Evolutionary conservation across 176 grass and related monocot species (phyloP).

Genomic region (Tillandsia fasciculata): DNA sequence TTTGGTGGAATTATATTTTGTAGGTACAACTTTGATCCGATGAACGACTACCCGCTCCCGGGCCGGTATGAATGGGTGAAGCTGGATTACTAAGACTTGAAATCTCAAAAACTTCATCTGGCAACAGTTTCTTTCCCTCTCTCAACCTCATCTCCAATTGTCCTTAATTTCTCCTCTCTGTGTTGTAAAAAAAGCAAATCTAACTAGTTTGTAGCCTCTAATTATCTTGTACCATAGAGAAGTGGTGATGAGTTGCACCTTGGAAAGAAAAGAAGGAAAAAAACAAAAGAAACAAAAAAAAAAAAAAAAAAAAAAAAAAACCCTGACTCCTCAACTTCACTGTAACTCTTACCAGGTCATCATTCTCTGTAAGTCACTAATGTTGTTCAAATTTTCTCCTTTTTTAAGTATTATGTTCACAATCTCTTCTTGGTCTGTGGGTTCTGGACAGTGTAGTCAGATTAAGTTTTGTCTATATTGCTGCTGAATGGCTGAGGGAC

Average conservation of each 20-base stretch:
- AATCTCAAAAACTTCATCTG: neutral
- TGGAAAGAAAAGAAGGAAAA: too few relatives aligned
- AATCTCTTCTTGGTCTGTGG: too few relatives aligned
- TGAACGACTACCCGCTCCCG: conserved; percentile 35
- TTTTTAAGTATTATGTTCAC: too few relatives aligned
- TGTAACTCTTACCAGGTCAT: conserved; percentile 39
- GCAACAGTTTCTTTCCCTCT: conserved; percentile 12
- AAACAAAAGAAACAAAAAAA: too few relatives aligned
- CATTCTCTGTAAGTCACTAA: too few relatives aligned
- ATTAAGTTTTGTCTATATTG: too few relatives aligned
- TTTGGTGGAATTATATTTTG: neutral
- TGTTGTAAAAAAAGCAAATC: conserved; percentile 45
- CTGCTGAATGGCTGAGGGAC: too few relatives aligned
- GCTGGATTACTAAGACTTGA: conserved; percentile 29
- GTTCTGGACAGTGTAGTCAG: too few relatives aligned
- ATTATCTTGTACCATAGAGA: conserved; percentile 27
- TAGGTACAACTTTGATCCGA: conserved; percentile 68
- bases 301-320: too few relatives aligned
- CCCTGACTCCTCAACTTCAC: conserved; percentile 25
- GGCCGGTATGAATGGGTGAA: conserved; percentile 57
- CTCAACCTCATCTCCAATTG: conserved; percentile 13
- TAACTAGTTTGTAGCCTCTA: conserved; percentile 29
- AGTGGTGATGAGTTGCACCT: conserved; percentile 32
- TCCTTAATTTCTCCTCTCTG: conserved; percentile 17
- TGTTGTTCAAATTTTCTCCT: too few relatives aligned